These are phyloP conservation scores for Komagataella phaffii DNA, from an alignment of 805 yeast genomes.

Conservation along the genomic window DNA sequence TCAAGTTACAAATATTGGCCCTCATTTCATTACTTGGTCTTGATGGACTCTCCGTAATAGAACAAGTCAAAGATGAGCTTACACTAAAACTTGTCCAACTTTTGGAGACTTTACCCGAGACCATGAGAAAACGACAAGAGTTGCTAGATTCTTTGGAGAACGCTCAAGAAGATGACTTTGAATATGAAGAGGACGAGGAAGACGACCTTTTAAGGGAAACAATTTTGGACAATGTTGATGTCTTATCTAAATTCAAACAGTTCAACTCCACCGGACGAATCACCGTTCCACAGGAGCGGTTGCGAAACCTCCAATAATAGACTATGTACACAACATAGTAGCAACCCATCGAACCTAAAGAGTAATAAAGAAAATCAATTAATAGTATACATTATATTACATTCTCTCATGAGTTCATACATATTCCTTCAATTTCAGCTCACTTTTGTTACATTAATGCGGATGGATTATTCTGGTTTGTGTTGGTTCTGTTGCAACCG, in stretches of 20 bases:
- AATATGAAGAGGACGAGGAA: constrained; percentile 11
- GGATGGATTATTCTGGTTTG: not conserved
- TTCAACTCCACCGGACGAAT: constrained; percentile 5
- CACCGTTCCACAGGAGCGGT: not conserved
- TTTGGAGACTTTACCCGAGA: constrained; percentile 31
- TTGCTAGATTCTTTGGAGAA: constrained; percentile 21
- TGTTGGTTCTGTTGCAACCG: constrained; percentile 13
- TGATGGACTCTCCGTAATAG: not conserved
- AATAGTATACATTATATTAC: not conserved
- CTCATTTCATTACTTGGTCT: constrained; percentile 24
- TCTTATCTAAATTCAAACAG: constrained; percentile 16
- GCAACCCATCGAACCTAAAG: not conserved
- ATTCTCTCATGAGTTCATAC: not conserved
- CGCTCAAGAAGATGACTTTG: constrained; percentile 13
- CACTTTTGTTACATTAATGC: not conserved
- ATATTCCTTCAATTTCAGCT: not conserved
- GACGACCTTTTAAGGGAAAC: constrained; percentile 19
- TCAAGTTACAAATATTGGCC: constrained; percentile 38
- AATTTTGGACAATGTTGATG: constrained; percentile 16
- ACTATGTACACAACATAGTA: not conserved
- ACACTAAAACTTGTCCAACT: constrained; percentile 23
- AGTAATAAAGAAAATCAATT: not conserved
- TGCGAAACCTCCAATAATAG: not conserved
- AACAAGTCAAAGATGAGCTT: not conserved
- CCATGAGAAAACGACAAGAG: constrained; percentile 31